A percentile compares a stretch with the other conserved stretches of the same genome.
Conservation (phyloP, 179 eudicot species). For the Carnegiea gigantea region DNA sequence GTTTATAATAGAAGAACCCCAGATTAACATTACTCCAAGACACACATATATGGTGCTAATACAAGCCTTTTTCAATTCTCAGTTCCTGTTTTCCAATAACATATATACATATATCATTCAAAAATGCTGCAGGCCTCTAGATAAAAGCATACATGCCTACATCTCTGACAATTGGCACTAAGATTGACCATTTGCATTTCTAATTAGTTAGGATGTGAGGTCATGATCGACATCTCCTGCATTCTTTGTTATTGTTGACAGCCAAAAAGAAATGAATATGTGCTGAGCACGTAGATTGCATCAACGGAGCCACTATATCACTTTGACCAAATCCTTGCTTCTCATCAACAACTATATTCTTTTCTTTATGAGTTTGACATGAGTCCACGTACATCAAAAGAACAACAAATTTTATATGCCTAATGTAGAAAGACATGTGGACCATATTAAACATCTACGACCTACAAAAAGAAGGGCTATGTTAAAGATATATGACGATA, state of each 20-base stretch:
- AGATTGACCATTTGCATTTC: not conserved
- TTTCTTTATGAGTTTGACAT: not conserved
- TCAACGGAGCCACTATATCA: not conserved
- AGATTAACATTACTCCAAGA: not conserved
- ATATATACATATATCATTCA: not conserved
- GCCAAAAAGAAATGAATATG: not conserved
- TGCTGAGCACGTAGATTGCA: slow-evolving; percentile 18
- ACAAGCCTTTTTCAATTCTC: not conserved
- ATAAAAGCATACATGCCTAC: not conserved
- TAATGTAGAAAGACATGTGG: not conserved
- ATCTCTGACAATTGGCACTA: slow-evolving; percentile 9
- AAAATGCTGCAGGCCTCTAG: slow-evolving; percentile 15
- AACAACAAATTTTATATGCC: not conserved
- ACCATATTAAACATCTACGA: not conserved
- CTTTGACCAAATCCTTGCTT: not conserved
- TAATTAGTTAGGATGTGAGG: slow-evolving; percentile 2
- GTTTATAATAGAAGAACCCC: not conserved
- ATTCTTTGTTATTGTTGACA: slow-evolving; percentile 8
- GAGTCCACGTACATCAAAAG: not conserved
- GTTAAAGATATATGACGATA: not conserved
- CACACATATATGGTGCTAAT: not conserved
- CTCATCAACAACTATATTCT: not conserved
- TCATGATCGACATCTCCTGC: slow-evolving; percentile 5
- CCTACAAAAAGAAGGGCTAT: not conserved
- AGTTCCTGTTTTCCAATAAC: not conserved